Percentiles rank a stretch among this genome's conserved stretches.
Evolutionary conservation across 257 asterid species (phyloP).

Genomic region (Cinchona pubescens): DNA sequence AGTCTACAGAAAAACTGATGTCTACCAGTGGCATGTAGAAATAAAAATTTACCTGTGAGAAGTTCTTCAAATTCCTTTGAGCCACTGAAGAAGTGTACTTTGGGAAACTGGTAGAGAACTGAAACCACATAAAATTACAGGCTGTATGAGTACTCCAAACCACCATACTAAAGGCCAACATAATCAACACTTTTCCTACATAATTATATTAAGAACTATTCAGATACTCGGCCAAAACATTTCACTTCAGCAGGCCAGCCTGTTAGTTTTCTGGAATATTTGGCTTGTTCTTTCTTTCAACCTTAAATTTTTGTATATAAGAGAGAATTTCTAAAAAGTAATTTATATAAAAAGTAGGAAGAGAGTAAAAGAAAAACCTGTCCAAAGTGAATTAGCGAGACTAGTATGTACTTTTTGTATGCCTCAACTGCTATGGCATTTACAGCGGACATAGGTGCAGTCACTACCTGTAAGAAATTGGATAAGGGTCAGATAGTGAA

Average conservation of each 20-base stretch:
- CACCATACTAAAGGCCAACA: neutral
- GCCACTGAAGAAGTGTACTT: constrained; percentile 88
- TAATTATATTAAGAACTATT: neutral
- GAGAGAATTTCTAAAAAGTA: neutral
- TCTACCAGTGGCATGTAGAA: neutral
- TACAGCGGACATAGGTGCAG: constrained; percentile 82
- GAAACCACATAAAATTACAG: constrained; percentile 28
- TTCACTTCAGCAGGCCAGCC: neutral
- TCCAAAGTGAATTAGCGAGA: constrained; percentile 84
- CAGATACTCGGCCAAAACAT: neutral
- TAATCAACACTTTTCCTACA: neutral
- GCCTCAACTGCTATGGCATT: constrained; percentile 96
- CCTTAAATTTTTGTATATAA: neutral
- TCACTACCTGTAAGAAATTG: constrained; percentile 64
- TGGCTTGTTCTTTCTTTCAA: neutral
- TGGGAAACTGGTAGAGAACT: constrained; percentile 76
- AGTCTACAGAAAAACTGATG: neutral
- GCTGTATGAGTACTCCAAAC: neutral
- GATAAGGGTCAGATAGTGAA: constrained; percentile 7
- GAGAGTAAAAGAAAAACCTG: constrained; percentile 51
- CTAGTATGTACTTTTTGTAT: constrained; percentile 81
- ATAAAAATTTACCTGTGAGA: constrained; percentile 58
- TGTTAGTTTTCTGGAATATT: neutral
- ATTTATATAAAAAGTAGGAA: neutral
- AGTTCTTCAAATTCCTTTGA: constrained; percentile 81